Evolutionary conservation across 192 early-diverging fungal species (phyloP), one percentile per base, ranked within the genome.

Genomic region (Podila epicladia): DNA sequence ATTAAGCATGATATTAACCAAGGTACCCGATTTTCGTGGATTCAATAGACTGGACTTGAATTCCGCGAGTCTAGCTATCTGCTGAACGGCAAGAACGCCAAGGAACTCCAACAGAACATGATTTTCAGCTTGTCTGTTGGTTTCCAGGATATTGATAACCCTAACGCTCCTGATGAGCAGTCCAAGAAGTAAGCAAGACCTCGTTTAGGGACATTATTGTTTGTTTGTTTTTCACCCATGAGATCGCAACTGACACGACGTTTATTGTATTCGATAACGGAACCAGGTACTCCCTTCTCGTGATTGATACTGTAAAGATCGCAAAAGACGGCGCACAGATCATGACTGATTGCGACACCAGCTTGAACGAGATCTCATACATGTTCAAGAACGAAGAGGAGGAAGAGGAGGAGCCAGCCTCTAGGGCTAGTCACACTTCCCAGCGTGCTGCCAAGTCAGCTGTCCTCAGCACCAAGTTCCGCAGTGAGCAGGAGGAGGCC

Each of bases 221-320:
- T 45, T 45, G 3, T 45, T 45, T 45, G 11, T 15, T 45, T 45
- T 15, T 45, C 3, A 45, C 13, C 41, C 5, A 20, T 29, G 31
- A 22, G 13, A 69, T 32, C 17, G 22, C 51, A 35, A 9, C 31
- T 49, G 26, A 61, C 33, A 62, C 22, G 8, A 24, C 35, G 12
- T 75, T 72, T 8, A 12, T n/a, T 65, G 28, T 9, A 31, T 70
- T 84, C 11, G 69, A 22, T 59, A 19, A n/a, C 13, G 48, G 37
- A 45, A 15, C 11, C 55, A 91, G 86, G 22, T 99, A 98, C 75
- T 87, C 98, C 5, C 86, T 97, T 59, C 85, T 93, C 41, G 72
- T 99, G 28, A 86, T 92, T 29, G 98, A 99, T 78, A 94, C 94
- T 0, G 84, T 93, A 13, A 83, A 92, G n/a, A 89, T 98, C n/a